Evolutionary conservation across 2,329 filamentous ascomycete genomes (phyloP).

Genomic region (Penicillium vulpinum): DNA sequence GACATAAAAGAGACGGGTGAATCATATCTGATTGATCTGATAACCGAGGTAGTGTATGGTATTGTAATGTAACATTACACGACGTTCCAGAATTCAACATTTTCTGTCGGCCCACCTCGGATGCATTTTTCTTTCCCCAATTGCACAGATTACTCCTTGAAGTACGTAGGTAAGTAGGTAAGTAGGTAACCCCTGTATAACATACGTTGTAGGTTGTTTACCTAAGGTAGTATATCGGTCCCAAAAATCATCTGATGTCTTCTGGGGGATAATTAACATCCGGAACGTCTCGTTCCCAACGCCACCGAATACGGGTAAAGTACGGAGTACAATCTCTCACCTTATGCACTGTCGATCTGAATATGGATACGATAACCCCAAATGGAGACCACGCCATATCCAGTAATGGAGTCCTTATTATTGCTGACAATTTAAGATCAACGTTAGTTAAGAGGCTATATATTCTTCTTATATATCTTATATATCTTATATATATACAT

Average conservation of each 20-base stretch:
- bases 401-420: slow-evolving; percentile 12
- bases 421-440: background rate
- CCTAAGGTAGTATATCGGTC: no score
- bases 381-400: slow-evolving; percentile 8
- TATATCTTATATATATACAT: no score
- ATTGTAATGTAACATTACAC: background rate
- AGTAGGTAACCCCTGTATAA: background rate
- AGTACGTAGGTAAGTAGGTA: no score
- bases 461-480: background rate
- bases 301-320: background rate
- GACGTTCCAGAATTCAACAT: background rate
- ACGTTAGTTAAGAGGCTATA: background rate
- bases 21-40: slow-evolving; percentile 15
- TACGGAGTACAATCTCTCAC: background rate
- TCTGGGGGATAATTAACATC: background rate
- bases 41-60: slow-evolving; percentile 11
- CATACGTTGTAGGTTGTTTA: background rate
- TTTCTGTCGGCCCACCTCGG: background rate
- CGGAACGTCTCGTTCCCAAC: background rate
- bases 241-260: background rate
- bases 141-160: background rate
- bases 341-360: slow-evolving; percentile 23
- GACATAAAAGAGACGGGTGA: background rate
- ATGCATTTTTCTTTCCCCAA: background rate
- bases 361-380: slow-evolving; percentile 16